These are phyloP conservation scores for Paramyrothecium roridum DNA, from an alignment of 2,329 filamentous ascomycete genomes.

Conservation along the genomic window DNA sequence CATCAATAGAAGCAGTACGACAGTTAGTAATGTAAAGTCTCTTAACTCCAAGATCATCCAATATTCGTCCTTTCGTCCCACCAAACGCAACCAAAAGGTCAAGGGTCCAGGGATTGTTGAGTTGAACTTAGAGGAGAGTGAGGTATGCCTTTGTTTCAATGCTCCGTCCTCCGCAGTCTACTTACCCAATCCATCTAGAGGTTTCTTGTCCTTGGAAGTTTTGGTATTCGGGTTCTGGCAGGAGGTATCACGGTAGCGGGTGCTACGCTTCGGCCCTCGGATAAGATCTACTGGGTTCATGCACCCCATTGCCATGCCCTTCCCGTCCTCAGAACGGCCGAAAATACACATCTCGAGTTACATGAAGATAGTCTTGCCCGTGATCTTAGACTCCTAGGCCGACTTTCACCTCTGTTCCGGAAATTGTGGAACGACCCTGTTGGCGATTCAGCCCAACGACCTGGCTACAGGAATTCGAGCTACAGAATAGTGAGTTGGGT, in stretches of 20 bases:
- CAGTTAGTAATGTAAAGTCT: background rate
- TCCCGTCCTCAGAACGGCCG: conserved; percentile 57
- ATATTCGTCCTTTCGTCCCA: conserved; percentile 44
- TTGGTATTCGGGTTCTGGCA: conserved; percentile 56
- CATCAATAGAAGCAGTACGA: no score
- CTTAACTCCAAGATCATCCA: conserved; percentile 17
- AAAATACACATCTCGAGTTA: conserved; percentile 52
- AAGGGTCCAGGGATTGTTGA: conserved; percentile 35
- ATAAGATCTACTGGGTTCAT: conserved; percentile 52
- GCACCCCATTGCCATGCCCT: conserved; percentile 69
- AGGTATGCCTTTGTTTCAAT: conserved; percentile 31
- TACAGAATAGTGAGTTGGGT: conserved; percentile 47
- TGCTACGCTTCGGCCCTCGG: conserved; percentile 52
- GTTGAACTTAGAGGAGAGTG: conserved; percentile 43
- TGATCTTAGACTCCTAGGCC: conserved; percentile 51
- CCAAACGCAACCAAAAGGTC: conserved; percentile 38
- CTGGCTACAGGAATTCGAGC: conserved; percentile 18
- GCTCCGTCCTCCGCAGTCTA: background rate
- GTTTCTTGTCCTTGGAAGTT: conserved; percentile 64
- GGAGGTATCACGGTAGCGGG: conserved; percentile 66
- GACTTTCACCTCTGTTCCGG: conserved; percentile 63
- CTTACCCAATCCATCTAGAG: conserved; percentile 37
- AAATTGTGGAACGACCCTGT: conserved; percentile 59
- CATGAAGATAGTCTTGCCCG: conserved; percentile 46
- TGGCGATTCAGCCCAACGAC: conserved; percentile 14